phyloP scores from a whole-genome alignment of 495 filamentous ascomycete species.

The Bryoglossum gracile region DNA sequence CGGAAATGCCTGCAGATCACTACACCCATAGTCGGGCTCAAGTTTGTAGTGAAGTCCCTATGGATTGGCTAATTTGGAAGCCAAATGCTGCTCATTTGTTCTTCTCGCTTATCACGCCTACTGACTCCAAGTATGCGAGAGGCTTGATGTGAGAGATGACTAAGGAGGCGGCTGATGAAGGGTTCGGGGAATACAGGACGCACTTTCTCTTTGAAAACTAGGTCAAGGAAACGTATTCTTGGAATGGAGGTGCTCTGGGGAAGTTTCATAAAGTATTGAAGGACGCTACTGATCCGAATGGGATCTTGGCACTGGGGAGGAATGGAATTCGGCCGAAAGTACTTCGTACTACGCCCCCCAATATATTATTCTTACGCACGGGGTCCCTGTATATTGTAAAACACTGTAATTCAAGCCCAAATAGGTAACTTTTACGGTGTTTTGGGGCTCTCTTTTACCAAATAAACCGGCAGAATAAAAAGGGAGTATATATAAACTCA shows the following conservation, averaged over 20 bases:
- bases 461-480: too few relatives aligned
- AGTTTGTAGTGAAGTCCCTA: constrained; percentile 33
- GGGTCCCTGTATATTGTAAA: too few relatives aligned
- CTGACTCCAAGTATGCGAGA: constrained; percentile 35
- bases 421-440: too few relatives aligned
- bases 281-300: constrained; percentile 52
- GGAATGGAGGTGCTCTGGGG: constrained; percentile 43
- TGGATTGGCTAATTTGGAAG: constrained; percentile 48
- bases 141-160: constrained; percentile 41
- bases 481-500: too few relatives aligned
- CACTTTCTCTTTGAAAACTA: constrained; percentile 51
- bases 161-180: constrained; percentile 38
- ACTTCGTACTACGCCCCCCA: too few relatives aligned
- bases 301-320: constrained; percentile 48
- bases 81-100: constrained; percentile 47
- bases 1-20: constrained; percentile 16
- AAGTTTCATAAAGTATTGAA: constrained; percentile 49
- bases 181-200: constrained; percentile 52
- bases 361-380: too few relatives aligned
- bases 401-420: too few relatives aligned
- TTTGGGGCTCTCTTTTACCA: too few relatives aligned
- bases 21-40: constrained; percentile 21
- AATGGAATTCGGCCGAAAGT: constrained; percentile 52
- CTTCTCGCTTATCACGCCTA: constrained; percentile 45
- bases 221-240: constrained; percentile 50